Evolutionary conservation across 2,329 filamentous ascomycete species (phyloP).

Genomic region (Pseudocercospora musae): DNA sequence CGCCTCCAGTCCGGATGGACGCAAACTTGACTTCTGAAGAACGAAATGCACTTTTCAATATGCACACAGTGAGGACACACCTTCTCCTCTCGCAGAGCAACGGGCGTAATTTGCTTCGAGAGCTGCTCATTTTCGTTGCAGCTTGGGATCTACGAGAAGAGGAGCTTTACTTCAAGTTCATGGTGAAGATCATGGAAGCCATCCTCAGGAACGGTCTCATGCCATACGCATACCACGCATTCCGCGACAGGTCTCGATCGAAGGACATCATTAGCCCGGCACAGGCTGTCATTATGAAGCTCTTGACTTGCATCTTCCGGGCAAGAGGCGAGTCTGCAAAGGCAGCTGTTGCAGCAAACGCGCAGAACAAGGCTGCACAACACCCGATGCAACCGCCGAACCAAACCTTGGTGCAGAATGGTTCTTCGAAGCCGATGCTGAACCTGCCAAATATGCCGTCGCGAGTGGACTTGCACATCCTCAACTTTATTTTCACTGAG

Average conservation of each 20-base stretch:
- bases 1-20: constrained; percentile 67
- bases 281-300: constrained; percentile 86
- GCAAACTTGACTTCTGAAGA: constrained; percentile 44
- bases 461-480: constrained; percentile 60
- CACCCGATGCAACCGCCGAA: constrained; percentile 8
- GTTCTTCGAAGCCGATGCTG: not conserved
- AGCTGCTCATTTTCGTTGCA: constrained; percentile 92
- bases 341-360: constrained; percentile 17
- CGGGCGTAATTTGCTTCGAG: constrained; percentile 81
- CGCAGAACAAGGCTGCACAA: constrained; percentile 16
- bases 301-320: constrained; percentile 86
- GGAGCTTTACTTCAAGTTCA: constrained; percentile 93
- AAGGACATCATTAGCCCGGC: constrained; percentile 96
- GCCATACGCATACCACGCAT: constrained; percentile 86
- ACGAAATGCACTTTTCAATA: constrained; percentile 62
- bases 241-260: constrained; percentile 66
- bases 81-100: constrained; percentile 87
- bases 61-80: constrained; percentile 86
- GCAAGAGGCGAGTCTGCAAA: constrained; percentile 48
- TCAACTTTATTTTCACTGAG: constrained; percentile 89
- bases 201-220: constrained; percentile 85
- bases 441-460: constrained; percentile 30
- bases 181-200: constrained; percentile 90
- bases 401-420: constrained; percentile 9
- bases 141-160: constrained; percentile 95